Conservation (phyloP, 2,329 filamentous ascomycete species). For the Stagonosporopsis tanaceti region DNA sequence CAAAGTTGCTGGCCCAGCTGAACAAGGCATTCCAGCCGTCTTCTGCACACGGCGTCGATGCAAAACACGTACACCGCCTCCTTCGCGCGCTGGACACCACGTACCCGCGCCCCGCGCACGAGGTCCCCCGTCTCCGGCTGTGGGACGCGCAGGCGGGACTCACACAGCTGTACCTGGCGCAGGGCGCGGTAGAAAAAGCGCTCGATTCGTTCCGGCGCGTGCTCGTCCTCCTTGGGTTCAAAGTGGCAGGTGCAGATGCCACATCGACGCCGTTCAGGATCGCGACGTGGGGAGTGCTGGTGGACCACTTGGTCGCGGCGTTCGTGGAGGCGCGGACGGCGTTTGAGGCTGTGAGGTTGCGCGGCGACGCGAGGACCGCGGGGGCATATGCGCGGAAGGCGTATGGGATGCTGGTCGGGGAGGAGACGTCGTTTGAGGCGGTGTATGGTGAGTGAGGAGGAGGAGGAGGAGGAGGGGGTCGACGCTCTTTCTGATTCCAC, state of each 20-base stretch:
- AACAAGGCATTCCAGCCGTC: neutral
- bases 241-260: neutral
- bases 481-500: too few species aligned
- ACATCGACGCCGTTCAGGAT: neutral
- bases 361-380: neutral
- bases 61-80: neutral
- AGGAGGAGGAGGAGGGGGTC: too few species aligned
- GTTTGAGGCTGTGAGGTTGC: neutral
- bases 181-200: neutral
- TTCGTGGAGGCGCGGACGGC: neutral
- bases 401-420: neutral
- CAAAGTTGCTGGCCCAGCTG: neutral
- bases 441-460: neutral
- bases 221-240: neutral
- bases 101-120: slow-evolving; percentile 25
- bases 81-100: slow-evolving; percentile 27
- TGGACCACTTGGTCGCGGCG: neutral
- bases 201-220: neutral
- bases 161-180: slow-evolving; percentile 18
- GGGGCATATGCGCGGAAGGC: neutral
- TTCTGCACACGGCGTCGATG: neutral
- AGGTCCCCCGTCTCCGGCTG: slow-evolving; percentile 31
- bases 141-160: slow-evolving; percentile 29
- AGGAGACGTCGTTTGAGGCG: neutral
- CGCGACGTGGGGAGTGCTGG: neutral